These are phyloP conservation scores for Populus hybrid DNA, from an alignment of 441 rosid species.

Conservation along the genomic window DNA sequence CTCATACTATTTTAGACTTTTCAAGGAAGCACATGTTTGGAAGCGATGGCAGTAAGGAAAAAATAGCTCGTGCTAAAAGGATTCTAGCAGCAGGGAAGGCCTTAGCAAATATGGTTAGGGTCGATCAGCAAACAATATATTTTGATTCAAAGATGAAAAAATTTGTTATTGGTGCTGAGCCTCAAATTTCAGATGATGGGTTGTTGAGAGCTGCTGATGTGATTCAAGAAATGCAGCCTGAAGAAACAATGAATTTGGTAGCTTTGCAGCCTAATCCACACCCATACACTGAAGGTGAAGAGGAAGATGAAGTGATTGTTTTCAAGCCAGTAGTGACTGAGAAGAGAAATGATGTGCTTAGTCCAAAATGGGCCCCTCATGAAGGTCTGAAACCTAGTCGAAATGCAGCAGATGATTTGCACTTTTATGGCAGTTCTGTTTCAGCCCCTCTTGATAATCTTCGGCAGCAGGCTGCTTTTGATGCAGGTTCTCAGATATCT, in stretches of 20 bases:
- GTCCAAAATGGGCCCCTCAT: slow-evolving; percentile 32
- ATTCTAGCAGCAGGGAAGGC: slow-evolving; percentile 87
- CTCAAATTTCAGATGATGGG: slow-evolving; percentile 36
- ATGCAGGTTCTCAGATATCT: slow-evolving; percentile 33
- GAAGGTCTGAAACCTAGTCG: slow-evolving; percentile 46
- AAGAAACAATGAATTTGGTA: slow-evolving; percentile 28
- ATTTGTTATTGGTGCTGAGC: slow-evolving; percentile 66
- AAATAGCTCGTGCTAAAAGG: slow-evolving; percentile 61
- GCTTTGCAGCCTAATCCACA: slow-evolving; percentile 33
- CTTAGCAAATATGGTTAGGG: slow-evolving; percentile 50
- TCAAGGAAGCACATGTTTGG: slow-evolving; percentile 68
- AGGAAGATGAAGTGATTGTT: slow-evolving; percentile 92
- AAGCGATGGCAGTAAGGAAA: slow-evolving; percentile 64
- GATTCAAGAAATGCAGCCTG: slow-evolving; percentile 33
- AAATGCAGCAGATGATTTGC: slow-evolving; percentile 33
- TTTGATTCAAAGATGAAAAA: slow-evolving; percentile 74
- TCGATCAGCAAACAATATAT: slow-evolving; percentile 53
- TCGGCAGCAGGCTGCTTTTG: slow-evolving; percentile 38
- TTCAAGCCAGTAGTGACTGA: slow-evolving; percentile 74
- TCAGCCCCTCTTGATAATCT: slow-evolving; percentile 44
- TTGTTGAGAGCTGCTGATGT: slow-evolving; percentile 27
- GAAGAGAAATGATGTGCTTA: slow-evolving; percentile 48
- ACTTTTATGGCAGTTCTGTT: slow-evolving; percentile 36
- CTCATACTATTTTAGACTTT: slow-evolving; percentile 81
- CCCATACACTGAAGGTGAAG: slow-evolving; percentile 55